Evolutionary conservation across 768 basidiomycete species (phyloP).

Genomic region (Mycena amicta): DNA sequence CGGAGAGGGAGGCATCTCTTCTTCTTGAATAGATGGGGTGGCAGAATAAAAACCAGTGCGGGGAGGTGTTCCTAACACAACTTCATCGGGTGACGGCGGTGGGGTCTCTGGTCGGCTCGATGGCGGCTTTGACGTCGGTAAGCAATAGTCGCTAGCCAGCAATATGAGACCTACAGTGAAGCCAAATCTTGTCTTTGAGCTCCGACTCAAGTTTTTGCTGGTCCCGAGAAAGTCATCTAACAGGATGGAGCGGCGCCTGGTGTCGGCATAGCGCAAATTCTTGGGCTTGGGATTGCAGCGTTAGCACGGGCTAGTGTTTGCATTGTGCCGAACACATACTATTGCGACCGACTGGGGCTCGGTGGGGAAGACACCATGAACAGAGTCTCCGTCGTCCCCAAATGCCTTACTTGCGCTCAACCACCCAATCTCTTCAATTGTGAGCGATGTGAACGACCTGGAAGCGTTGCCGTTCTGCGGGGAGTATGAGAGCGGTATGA

Average conservation of each 20-base stretch:
- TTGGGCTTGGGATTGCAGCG: constrained; percentile 14
- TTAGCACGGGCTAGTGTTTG: background rate
- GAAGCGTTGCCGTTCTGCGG: constrained; percentile 33
- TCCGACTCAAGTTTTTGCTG: constrained; percentile 14
- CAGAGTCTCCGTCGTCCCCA: constrained; percentile 15
- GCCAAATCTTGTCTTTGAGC: constrained; percentile 16
- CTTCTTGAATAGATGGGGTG: constrained; percentile 18
- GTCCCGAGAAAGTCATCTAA: constrained; percentile 23
- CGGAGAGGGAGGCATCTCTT: constrained; percentile 27
- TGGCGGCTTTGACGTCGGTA: constrained; percentile 1
- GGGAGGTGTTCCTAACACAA: constrained; percentile 16
- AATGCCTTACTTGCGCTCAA: constrained; percentile 41
- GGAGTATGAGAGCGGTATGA: constrained; percentile 15
- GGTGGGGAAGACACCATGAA: constrained; percentile 5
- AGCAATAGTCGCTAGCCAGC: constrained; percentile 7
- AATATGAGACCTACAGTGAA: constrained; percentile 13
- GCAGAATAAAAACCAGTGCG: constrained; percentile 14
- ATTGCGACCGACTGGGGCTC: constrained; percentile 19
- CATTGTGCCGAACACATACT: background rate
- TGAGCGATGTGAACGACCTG: constrained; percentile 35
- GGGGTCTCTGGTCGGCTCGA: constrained; percentile 12
- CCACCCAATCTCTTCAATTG: constrained; percentile 53
- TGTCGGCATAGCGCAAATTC: constrained; percentile 15
- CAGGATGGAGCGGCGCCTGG: constrained; percentile 21
- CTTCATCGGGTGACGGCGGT: constrained; percentile 19